Evolutionary conservation across 2,329 filamentous ascomycete species (phyloP).

Genomic region (Calonectria multiphialidica): DNA sequence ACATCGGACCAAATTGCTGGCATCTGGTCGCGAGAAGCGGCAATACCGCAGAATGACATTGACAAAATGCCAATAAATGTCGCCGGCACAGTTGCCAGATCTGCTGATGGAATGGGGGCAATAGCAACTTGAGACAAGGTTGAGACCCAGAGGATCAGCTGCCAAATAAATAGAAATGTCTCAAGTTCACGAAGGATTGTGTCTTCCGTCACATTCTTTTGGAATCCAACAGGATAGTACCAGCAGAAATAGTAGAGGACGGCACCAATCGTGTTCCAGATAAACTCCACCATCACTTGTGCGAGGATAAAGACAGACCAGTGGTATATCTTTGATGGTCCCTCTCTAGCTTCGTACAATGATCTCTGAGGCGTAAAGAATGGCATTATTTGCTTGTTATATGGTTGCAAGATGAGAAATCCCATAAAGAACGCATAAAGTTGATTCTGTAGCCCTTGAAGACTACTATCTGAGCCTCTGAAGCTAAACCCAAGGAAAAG

Average conservation of each 20-base stretch:
- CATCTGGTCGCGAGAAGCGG: slow-evolving; percentile 55
- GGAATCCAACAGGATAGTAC: slow-evolving; percentile 87
- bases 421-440: slow-evolving; percentile 87
- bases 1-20: slow-evolving; percentile 61
- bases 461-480: neutral
- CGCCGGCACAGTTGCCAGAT: slow-evolving; percentile 72
- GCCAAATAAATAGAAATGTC: slow-evolving; percentile 80
- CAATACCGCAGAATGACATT: slow-evolving; percentile 55
- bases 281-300: slow-evolving; percentile 86
- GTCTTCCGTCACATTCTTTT: slow-evolving; percentile 69
- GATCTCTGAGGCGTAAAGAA: slow-evolving; percentile 84
- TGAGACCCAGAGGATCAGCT: slow-evolving; percentile 81
- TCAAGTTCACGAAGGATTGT: slow-evolving; percentile 77
- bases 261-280: slow-evolving; percentile 83
- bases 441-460: slow-evolving; percentile 77
- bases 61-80: slow-evolving; percentile 74
- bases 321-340: slow-evolving; percentile 84
- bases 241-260: slow-evolving; percentile 80
- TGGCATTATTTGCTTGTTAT: slow-evolving; percentile 77
- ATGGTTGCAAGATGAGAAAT: slow-evolving; percentile 81
- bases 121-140: slow-evolving; percentile 85
- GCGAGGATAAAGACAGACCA: slow-evolving; percentile 88
- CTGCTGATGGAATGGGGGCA: slow-evolving; percentile 62
- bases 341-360: slow-evolving; percentile 86
- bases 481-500: slow-evolving; percentile 14